A percentile compares a stretch with the other conserved stretches of the same genome.
phyloP scores from a whole-genome alignment of 495 filamentous ascomycete species.

The Bryoglossum gracile region DNA sequence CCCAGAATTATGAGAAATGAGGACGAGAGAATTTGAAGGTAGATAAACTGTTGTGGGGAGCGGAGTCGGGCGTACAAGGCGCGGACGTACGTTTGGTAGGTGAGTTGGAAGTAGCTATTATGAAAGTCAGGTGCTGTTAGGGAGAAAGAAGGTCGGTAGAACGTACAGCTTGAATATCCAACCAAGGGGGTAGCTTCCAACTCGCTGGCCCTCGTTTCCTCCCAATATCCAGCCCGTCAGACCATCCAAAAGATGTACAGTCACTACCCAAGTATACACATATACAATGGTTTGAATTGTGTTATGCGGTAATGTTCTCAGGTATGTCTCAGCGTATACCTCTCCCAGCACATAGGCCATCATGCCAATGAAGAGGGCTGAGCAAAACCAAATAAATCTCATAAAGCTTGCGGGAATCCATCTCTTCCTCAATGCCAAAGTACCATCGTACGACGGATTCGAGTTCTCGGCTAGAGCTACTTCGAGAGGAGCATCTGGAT shows the following conservation, averaged over 20 bases:
- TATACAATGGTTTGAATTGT: slow-evolving; percentile 57
- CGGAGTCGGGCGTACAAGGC: slow-evolving; percentile 58
- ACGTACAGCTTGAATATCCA: slow-evolving; percentile 57
- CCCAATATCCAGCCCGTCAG: slow-evolving; percentile 57
- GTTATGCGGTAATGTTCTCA: slow-evolving; percentile 55
- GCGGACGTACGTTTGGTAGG: slow-evolving; percentile 64
- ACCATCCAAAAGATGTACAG: slow-evolving; percentile 51
- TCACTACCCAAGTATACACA: slow-evolving; percentile 59
- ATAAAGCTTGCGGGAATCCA: slow-evolving; percentile 56
- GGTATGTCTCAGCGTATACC: slow-evolving; percentile 59
- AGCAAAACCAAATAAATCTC: slow-evolving; percentile 60
- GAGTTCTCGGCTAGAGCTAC: slow-evolving; percentile 16
- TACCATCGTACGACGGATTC: slow-evolving; percentile 1
- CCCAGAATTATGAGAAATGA: slow-evolving; percentile 50
- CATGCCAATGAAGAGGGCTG: slow-evolving; percentile 50
- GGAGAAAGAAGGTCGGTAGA: neutral
- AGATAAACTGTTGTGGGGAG: slow-evolving; percentile 50
- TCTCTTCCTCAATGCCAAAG: slow-evolving; percentile 23
- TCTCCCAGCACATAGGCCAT: slow-evolving; percentile 56
- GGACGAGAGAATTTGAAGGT: slow-evolving; percentile 51
- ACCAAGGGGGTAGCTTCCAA: slow-evolving; percentile 55
- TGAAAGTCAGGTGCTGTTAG: slow-evolving; percentile 20
- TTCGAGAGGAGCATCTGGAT: slow-evolving; percentile 23
- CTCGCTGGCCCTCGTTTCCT: slow-evolving; percentile 47
- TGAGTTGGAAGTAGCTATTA: slow-evolving; percentile 52